Conservation (phyloP, 2,329 filamentous ascomycete species). For the Ophiognomonia clavigignenti-juglandacearum region DNA sequence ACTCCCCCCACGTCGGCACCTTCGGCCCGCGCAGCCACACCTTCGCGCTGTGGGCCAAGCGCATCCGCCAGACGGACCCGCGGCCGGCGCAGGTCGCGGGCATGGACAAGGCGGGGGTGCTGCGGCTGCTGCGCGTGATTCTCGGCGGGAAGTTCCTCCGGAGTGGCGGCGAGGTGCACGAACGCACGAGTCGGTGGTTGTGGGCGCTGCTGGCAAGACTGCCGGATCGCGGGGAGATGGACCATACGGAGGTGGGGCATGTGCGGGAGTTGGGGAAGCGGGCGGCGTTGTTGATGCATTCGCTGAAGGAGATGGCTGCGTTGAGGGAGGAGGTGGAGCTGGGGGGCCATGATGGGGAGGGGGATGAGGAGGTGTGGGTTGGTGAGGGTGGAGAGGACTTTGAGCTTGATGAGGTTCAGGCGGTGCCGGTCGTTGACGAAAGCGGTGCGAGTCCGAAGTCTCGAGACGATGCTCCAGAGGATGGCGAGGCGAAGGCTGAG, state of each 20-base stretch:
- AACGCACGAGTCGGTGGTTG: constrained; percentile 73
- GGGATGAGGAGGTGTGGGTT: constrained; percentile 34
- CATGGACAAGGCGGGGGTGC: constrained; percentile 62
- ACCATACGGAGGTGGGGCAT: constrained; percentile 68
- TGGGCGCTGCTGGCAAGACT: constrained; percentile 78
- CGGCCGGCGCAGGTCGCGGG: constrained; percentile 54
- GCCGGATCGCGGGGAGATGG: constrained; percentile 69
- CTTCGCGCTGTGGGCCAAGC: constrained; percentile 46
- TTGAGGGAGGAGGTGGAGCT: constrained; percentile 37
- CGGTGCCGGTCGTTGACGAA: constrained; percentile 32
- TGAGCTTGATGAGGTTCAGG: constrained; percentile 27
- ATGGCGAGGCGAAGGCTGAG: constrained; percentile 18
- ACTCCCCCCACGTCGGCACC: constrained; percentile 41
- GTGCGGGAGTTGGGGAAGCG: constrained; percentile 76
- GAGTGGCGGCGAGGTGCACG: constrained; percentile 53
- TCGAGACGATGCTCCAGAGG: constrained; percentile 32
- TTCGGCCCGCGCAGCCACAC: constrained; percentile 47
- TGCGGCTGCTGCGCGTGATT: constrained; percentile 64
- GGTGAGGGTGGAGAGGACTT: constrained; percentile 33
- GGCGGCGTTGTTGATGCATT: constrained; percentile 58
- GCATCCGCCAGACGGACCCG: constrained; percentile 50
- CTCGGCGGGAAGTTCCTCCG: constrained; percentile 59
- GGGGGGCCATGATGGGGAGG: constrained; percentile 32
- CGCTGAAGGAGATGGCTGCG: constrained; percentile 48
- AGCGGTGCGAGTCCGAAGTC: constrained; percentile 36